phyloP scores from a whole-genome alignment of 805 yeast species.

The Kazachstania martiniae region DNA sequence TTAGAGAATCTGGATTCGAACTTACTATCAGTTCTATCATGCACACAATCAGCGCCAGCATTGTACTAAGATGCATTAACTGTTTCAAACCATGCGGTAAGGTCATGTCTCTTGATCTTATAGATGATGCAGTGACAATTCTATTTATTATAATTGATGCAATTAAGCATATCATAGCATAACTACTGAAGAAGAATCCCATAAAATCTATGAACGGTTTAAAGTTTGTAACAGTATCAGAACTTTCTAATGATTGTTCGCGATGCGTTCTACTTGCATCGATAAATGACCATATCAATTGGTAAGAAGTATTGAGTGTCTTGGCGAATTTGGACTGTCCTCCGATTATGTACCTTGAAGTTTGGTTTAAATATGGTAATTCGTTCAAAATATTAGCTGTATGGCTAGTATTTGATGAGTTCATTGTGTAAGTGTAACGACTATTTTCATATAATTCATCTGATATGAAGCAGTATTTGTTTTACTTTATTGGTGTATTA shows the following conservation, averaged over 20 bases:
- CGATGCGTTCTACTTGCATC: constrained; percentile 15
- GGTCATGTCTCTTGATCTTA: constrained; percentile 1
- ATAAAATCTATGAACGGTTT: constrained; percentile 8
- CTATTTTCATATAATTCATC: too few relatives aligned
- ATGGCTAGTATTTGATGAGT: too few relatives aligned
- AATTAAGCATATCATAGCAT: constrained; percentile 43
- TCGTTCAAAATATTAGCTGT: constrained; percentile 6
- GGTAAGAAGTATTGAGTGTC: constrained; percentile 10
- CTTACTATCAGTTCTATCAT: too few relatives aligned
- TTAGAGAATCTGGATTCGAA: too few relatives aligned
- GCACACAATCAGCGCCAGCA: too few relatives aligned
- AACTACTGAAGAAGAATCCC: constrained; percentile 39
- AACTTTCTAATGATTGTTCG: constrained; percentile 7
- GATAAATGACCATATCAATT: constrained; percentile 7
- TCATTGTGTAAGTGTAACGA: too few relatives aligned
- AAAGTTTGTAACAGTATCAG: constrained; percentile 1
- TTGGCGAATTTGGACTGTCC: constrained; percentile 7
- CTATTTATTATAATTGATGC: constrained; percentile 51
- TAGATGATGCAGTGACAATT: constrained; percentile 34
- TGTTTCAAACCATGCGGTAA: too few relatives aligned
- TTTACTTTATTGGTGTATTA: too few relatives aligned
- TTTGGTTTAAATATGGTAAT: constrained; percentile 19
- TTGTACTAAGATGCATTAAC: too few relatives aligned
- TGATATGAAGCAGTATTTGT: too few relatives aligned
- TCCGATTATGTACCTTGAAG: constrained; percentile 10